These are phyloP conservation scores for Nemania sp. DNA, from an alignment of 2,329 filamentous ascomycete genomes.

Conservation along the genomic window DNA sequence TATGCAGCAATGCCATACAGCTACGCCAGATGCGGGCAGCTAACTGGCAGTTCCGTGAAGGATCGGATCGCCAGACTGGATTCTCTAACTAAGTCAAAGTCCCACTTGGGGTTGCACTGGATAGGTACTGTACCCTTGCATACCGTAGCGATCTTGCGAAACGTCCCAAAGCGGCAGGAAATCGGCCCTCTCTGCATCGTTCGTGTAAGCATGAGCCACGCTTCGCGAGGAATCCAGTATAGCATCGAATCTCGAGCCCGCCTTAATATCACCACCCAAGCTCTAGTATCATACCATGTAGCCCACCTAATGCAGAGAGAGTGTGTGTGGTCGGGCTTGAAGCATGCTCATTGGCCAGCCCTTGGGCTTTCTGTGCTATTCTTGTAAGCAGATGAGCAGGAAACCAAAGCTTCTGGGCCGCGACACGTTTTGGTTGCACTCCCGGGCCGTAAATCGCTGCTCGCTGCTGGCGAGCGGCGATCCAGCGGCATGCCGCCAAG, in stretches of 20 bases:
- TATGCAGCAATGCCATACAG: neutral
- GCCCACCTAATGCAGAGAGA: too few relatives aligned
- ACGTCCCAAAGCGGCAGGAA: conserved; percentile 9
- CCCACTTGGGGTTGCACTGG: conserved; percentile 12
- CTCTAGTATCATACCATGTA: neutral
- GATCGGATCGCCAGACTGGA: conserved; percentile 7
- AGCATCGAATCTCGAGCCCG: neutral
- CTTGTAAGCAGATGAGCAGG: conserved; percentile 13
- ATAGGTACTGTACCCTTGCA: too few relatives aligned
- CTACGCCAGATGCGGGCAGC: neutral
- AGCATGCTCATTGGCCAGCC: conserved; percentile 8
- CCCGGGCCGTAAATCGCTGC: neutral
- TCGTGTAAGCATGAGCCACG: conserved; percentile 18
- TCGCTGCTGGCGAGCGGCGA: conserved; percentile 7
- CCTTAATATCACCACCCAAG: conserved; percentile 8
- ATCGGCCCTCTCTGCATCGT: neutral
- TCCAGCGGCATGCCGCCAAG: too few relatives aligned
- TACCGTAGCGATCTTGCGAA: conserved; percentile 16
- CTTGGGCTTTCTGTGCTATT: conserved; percentile 19
- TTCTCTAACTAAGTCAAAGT: conserved; percentile 15
- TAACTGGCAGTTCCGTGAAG: neutral
- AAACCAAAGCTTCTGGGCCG: neutral
- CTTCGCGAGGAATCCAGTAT: neutral
- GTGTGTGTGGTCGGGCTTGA: neutral
- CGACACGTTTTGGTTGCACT: too few relatives aligned